Evolutionary conservation across 768 basidiomycete genomes (phyloP).

Genomic region (Russula sp.): DNA sequence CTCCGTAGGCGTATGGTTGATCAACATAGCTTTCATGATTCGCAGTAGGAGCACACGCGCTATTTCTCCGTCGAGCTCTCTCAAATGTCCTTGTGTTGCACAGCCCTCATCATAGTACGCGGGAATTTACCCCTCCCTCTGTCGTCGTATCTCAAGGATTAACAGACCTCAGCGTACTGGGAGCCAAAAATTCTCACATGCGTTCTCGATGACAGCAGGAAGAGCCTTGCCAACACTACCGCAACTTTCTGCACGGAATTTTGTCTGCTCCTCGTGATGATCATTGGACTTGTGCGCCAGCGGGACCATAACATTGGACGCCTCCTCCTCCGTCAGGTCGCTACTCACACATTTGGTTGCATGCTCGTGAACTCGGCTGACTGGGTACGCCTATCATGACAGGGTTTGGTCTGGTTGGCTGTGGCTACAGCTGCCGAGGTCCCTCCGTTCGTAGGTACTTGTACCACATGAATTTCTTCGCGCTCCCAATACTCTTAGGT

Average conservation of each 20-base stretch:
- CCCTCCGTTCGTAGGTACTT: constrained; percentile 14
- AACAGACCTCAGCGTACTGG: background rate
- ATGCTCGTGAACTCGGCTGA: background rate
- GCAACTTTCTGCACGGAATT: constrained; percentile 10
- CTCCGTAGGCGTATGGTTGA: constrained; percentile 4
- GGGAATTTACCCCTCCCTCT: background rate
- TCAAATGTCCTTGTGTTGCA: background rate
- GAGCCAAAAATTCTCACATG: background rate
- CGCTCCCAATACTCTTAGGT: constrained; percentile 6
- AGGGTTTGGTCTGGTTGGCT: constrained; percentile 18
- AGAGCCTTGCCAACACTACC: background rate
- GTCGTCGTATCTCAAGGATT: background rate
- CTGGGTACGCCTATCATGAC: background rate
- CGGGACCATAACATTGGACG: constrained; percentile 20
- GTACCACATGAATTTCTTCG: background rate
- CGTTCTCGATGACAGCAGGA: background rate
- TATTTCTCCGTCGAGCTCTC: background rate
- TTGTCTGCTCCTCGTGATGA: constrained; percentile 9
- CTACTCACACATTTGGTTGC: background rate
- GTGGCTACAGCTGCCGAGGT: constrained; percentile 11
- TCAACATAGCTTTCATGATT: constrained; percentile 14
- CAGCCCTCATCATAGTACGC: constrained; percentile 7
- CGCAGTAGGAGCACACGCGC: constrained; percentile 10
- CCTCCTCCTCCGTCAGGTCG: constrained; percentile 16
- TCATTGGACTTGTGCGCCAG: constrained; percentile 13